Base-by-base conservation (phyloP, 148 eudicot species). In the Oxyria digyna region DNA sequence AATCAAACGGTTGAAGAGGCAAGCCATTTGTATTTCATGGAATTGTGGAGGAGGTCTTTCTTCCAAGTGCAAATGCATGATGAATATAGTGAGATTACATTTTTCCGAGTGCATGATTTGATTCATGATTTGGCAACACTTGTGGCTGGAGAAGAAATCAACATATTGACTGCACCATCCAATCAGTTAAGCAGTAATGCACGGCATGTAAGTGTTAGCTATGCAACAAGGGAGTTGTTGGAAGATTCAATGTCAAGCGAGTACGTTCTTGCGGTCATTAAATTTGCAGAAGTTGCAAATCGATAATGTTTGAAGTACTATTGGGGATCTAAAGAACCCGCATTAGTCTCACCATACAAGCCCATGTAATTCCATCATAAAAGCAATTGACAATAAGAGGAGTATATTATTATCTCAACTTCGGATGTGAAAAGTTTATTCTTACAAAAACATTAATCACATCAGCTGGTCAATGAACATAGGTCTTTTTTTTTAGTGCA, bases 101-200 rank as follows among this genome's bases (percentile, higher is more conserved):
- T 33, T 13, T 76, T 62, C 41, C 76, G 71, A 66, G 79, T 81
- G 74, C 87, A 84, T 27, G 79, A 77, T 49, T 72, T 79, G 38
- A 63, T 79, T 9, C 81, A 81, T 67, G 85, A 81, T 73, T 79
- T 84, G 27, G 87, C 87, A 32, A 15, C 3, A 26, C 37, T 62
- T 10, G 74, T 84, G 4, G 80, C 77, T 1, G 67, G 74, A 15
- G 29, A 42, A 0, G 83, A 71, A 35, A 42, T 4, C 13, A 27
- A 8, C 8, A 3, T 7, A 4, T 17, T 42, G 6, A 33, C 49
- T 13, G 38, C 10, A 14, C 17, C 57, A 3, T 17, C 17, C n/a
- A 4, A 50, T 18, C 26, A 18, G 4, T 6, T 18, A 0, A 27
- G 2, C 26, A 21, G 26, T 6, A 18, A 50, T 18, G 11, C 21